Evolutionary conservation across 2,329 filamentous ascomycete genomes (phyloP), one percentile per base, ranked within the genome.

Genomic region (Aphanoascus verrucosus): DNA sequence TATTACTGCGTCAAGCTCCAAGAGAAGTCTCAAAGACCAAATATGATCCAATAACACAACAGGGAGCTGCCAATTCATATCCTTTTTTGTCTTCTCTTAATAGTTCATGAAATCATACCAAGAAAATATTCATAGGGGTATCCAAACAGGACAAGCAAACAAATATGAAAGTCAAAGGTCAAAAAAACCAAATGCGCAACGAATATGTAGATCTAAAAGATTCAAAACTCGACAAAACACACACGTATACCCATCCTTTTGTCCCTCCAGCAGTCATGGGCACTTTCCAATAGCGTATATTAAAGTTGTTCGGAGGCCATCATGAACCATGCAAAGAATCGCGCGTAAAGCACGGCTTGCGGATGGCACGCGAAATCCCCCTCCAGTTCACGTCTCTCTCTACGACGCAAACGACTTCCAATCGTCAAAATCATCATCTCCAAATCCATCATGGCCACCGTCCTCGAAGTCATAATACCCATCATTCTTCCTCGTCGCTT

Each of bases 391-490:
- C 37, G 37, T 41, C 19, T 41, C 38, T 28, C 38, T 17, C 32
- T 19, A 47, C 11, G 14, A 43, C 8, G 32, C 49, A 49, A 52
- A 38, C 1, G 49, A 55, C 12, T 51, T 52, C 45, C 44, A 46
- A n/a, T 52, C 54, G 12, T 53, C 54, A 34, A 55, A 47, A 37
- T 45, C 45, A 23, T 53, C 55, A n/a, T 55, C 44, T 1, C 19
- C 42, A 34, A 28, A 4, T 3, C 23, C 23, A 28, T 28, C 23
- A 7, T 28, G 3, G 23, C 7, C 23, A 28, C 23, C 23, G 7
- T 28, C 23, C 23, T 28, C 23, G 3, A 28, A 4, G 3, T 28
- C 23, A 28, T 28, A n/a, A 9, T 51, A 43, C 5, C 11, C 35
- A 37, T 31, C 37, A 20, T 34, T 15, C n/a, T 43, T 23, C 28